phyloP scores from a whole-genome alignment of 805 yeast species.

The Wickerhamomyces bovis region DNA sequence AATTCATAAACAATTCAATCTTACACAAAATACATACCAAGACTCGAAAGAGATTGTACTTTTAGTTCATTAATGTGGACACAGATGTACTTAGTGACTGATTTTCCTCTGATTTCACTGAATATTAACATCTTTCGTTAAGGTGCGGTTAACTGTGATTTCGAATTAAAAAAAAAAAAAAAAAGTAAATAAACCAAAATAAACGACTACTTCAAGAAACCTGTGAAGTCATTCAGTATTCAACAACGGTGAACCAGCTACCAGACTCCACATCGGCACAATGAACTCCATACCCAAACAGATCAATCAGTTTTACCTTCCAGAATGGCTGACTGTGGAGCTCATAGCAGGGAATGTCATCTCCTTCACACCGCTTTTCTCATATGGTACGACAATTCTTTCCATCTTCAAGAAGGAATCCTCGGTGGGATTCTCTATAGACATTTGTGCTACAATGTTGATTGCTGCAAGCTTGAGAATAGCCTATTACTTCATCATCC shows the following conservation, averaged over 20 bases:
- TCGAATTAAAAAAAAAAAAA: neutral
- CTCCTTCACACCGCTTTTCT: constrained; percentile 76
- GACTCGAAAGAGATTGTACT: neutral
- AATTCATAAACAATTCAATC: neutral
- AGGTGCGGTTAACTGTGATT: too few species aligned
- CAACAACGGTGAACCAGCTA: too few species aligned
- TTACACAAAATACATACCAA: neutral
- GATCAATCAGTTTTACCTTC: constrained; percentile 39
- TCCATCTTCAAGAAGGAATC: constrained; percentile 59
- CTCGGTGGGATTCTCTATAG: constrained; percentile 80
- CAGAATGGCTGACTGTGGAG: constrained; percentile 48
- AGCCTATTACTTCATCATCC: constrained; percentile 70
- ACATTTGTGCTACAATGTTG: constrained; percentile 88
- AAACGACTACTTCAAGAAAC: too few species aligned
- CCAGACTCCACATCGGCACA: neutral
- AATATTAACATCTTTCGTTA: too few species aligned
- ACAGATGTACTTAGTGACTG: too few species aligned
- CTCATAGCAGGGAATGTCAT: constrained; percentile 58
- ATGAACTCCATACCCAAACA: constrained; percentile 22
- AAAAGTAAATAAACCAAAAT: neutral
- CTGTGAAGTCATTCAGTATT: too few species aligned
- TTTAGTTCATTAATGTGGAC: too few species aligned
- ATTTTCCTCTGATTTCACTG: too few species aligned
- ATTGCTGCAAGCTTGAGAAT: constrained; percentile 69
- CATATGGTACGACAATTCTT: constrained; percentile 79